Base-by-base conservation (phyloP, 139 green algal species). In the Nannochloris sp. region DNA sequence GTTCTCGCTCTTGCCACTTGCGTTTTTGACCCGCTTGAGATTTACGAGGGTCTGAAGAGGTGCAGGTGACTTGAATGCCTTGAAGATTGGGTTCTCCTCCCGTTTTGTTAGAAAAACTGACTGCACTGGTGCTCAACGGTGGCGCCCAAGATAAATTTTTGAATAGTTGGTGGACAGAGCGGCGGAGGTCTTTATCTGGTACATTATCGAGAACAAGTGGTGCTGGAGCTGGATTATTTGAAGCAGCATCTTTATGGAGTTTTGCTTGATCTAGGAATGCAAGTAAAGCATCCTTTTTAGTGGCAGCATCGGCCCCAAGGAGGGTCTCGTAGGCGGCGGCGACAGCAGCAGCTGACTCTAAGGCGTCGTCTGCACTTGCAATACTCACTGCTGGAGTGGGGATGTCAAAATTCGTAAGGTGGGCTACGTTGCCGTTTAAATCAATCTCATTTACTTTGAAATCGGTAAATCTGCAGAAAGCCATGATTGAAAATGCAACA, bases 361-460 rank as follows among this genome's bases (percentile, higher is more conserved):
- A 35, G n/a, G 4, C 24, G 23, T 57, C 23, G 36, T 64, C 32
- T 0, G 25, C 59, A 5, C n/a, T 25, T 35, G 24, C 13, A 12
- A 27, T 4, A 29, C n/a, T 8, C 33, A 25, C 4, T 8, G 33
- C 19, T 54, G 30, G 35, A 1, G 27, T 37, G 8, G 67, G 68
- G 23, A 60, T 4, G 3, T 38, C 9, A 38, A 65, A 8, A n/a
- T 8, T 60, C 1, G 70, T 89, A 27, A 95, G 65, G 3, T 64
- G 58, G 8, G 86, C 84, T 4, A 86, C 70, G 1, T 65, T 54
- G 4, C 85, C 88, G 0, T 78, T 9, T 6, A 69, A 29, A 37
- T 83, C 76, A 1, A 95, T 60, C 61, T 95, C 89, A 42, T 84
- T 89, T 1, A 95, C 89, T 7, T 86, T 80, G 63, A 95, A 95